phyloP scores from a whole-genome alignment of 495 filamentous ascomycete genomes.

The Opeltia flavorubescens region DNA sequence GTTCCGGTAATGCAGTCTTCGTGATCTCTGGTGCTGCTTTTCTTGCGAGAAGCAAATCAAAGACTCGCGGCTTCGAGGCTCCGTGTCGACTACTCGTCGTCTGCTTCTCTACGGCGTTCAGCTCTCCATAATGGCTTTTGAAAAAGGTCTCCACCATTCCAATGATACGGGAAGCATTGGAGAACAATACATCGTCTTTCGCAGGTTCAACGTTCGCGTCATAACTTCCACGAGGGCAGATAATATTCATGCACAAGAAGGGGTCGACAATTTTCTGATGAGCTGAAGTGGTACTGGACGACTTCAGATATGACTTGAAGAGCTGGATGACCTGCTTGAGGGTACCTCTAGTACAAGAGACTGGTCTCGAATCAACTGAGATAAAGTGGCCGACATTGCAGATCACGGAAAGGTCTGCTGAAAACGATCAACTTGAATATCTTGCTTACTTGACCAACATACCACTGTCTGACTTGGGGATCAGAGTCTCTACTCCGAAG shows the following conservation, averaged over 20 bases:
- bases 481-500: slow-evolving; percentile 36
- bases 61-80: slow-evolving; percentile 2
- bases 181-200: slow-evolving; percentile 80
- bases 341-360: slow-evolving; percentile 48
- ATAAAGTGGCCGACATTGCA: slow-evolving; percentile 48
- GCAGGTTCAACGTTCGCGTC: slow-evolving; percentile 83
- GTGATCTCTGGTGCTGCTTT: slow-evolving; percentile 9
- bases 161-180: slow-evolving; percentile 40
- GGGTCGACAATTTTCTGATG: slow-evolving; percentile 35
- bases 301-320: slow-evolving; percentile 44
- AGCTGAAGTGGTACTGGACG: slow-evolving; percentile 16
- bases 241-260: slow-evolving; percentile 61
- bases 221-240: slow-evolving; percentile 57
- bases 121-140: slow-evolving; percentile 36
- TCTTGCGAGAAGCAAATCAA: slow-evolving; percentile 20
- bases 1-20: not conserved
- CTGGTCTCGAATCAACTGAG: slow-evolving; percentile 64
- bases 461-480: slow-evolving; percentile 29
- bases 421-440: not conserved
- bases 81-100: not conserved
- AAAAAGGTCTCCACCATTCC: slow-evolving; percentile 42
- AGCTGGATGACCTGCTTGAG: slow-evolving; percentile 49
- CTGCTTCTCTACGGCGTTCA: slow-evolving; percentile 6
- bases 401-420: slow-evolving; percentile 35
- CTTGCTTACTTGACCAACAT: not conserved